Percentiles rank a stretch among this genome's conserved stretches.
Conservation (phyloP, 108 stramenopile species). For the Cyclotella kingstonii region DNA sequence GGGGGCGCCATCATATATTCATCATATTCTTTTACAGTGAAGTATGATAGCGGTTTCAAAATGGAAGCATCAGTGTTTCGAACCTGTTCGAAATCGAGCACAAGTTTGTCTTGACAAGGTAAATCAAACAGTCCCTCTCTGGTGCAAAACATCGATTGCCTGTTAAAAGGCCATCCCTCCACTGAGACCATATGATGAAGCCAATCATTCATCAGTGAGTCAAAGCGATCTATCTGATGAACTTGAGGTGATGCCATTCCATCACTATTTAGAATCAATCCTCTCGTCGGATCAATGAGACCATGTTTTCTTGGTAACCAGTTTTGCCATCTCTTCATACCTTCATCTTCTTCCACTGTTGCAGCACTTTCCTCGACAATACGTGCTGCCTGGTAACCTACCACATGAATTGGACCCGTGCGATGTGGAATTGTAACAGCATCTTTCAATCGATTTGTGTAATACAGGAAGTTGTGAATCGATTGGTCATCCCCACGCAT, state of each 20-base stretch:
- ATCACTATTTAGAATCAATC: constrained; percentile 10
- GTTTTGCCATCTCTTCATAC: neutral
- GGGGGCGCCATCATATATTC: no score
- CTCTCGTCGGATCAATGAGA: constrained; percentile 8
- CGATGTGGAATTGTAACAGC: constrained; percentile 38
- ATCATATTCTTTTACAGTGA: no score
- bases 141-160: neutral
- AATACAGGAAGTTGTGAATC: constrained; percentile 77
- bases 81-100: no score
- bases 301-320: constrained; percentile 1
- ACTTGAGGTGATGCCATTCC: constrained; percentile 13
- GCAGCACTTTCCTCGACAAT: neutral
- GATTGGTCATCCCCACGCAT: constrained; percentile 59
- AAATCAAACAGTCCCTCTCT: no score
- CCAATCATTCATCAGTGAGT: neutral
- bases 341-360: constrained; percentile 1
- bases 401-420: constrained; percentile 25
- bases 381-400: no score
- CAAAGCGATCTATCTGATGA: constrained; percentile 14
- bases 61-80: no score
- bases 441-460: constrained; percentile 50
- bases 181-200: constrained; percentile 6
- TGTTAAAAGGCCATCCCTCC: constrained; percentile 15
- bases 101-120: no score
- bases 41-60: no score